Conservation (phyloP, 371 early-diverging fungal species). For the Apophysomyces ossiformis region DNA sequence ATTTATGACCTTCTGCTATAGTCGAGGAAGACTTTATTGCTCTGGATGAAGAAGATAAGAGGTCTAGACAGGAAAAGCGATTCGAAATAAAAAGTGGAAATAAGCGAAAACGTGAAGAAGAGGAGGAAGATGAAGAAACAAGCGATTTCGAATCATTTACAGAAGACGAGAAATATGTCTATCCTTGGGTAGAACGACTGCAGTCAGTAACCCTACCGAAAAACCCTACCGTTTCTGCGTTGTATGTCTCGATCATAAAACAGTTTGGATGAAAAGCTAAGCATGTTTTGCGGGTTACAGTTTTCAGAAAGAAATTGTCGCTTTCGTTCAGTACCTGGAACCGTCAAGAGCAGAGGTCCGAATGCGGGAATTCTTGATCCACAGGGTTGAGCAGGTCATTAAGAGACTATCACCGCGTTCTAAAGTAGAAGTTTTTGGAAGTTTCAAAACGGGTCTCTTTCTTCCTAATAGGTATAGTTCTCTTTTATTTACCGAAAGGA, state of each 20-base stretch:
- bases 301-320: conserved; percentile 28
- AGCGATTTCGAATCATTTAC: conserved; percentile 8
- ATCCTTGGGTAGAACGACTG: conserved; percentile 33
- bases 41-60: conserved; percentile 19
- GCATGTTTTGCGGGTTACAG: conserved; percentile 12
- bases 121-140: not conserved
- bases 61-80: conserved; percentile 27
- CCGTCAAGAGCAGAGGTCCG: conserved; percentile 82
- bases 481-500: not conserved
- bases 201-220: not conserved
- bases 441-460: conserved; percentile 83
- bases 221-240: conserved; percentile 10
- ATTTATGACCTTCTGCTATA: not conserved
- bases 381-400: conserved; percentile 61
- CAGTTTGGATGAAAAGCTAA: not conserved
- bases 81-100: conserved; percentile 14
- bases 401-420: conserved; percentile 41
- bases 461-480: conserved; percentile 72
- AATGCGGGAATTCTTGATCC: conserved; percentile 72
- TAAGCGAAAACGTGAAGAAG: conserved; percentile 11
- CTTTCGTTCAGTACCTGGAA: conserved; percentile 61
- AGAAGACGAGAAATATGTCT: conserved; percentile 1
- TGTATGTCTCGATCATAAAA: conserved; percentile 11
- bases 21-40: conserved; percentile 36
- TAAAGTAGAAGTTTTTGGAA: conserved; percentile 79